Base-by-base conservation (phyloP, 2,329 filamentous ascomycete genomes). In the Chaetothyriales sp. region DNA sequence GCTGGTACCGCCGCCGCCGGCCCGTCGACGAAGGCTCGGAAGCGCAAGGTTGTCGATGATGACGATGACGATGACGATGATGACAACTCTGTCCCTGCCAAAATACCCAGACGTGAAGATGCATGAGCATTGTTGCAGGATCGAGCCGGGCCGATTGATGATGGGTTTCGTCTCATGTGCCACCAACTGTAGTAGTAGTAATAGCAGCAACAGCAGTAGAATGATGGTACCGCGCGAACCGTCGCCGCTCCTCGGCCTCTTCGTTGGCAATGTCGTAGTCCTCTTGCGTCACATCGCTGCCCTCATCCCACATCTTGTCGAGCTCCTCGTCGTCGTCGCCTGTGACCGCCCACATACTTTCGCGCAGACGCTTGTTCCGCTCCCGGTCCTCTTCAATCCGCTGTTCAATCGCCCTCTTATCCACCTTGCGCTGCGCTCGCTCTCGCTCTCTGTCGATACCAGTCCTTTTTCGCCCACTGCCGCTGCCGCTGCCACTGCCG, bases 361-460 rank as follows among this genome's bases (percentile, higher is more conserved):
- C 92, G 19, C 92, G 73, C 61, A 90, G 72, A 44, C 90, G 74
- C 73, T 98, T 98, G 67, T 98, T 93, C 44, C 92, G 74, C 66
- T 98, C 92, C 2, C 92, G 75, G 66, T 98, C 92, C 68, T 98
- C 93, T 61, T 98, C 93, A 56, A 98, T 95, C 43, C 92, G 76
- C 70, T 96, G 89, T 69, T 96, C 89, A 49, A 95, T 85, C 68
- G 95, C 86, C 51, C 84, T 78, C 68, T 90, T 92, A 62, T 95
- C 86, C 48, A 92, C 65, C 48, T 74, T 71, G 44, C 72, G 68
- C 70, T 1, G 58, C 65, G 22, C 18, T 2, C 18, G 26, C 20
- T 25, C 20, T 68, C 70, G 1, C 59, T 52, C 49, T 59, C 65
- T 15, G 32, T 39, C 32, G 32, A 39, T 6, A 55, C 51, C 49